Evolutionary conservation across 768 basidiomycete genomes (phyloP).

Genomic region (Termitomyces sp.): DNA sequence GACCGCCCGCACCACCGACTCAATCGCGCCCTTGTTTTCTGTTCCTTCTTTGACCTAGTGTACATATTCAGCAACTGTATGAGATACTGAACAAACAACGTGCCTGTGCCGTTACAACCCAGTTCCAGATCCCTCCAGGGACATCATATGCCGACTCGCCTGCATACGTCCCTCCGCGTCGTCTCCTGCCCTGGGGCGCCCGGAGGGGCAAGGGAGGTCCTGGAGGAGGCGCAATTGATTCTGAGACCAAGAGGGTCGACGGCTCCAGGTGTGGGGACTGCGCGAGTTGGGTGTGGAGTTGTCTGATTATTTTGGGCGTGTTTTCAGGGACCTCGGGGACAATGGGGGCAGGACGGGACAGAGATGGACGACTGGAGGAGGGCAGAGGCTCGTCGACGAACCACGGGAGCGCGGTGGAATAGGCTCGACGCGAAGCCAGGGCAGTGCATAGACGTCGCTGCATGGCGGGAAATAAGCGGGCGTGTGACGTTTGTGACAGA

Average conservation of each 20-base stretch:
- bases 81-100: slow-evolving; percentile 5
- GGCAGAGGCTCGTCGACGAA: slow-evolving; percentile 53
- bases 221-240: slow-evolving; percentile 46
- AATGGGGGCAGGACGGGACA: slow-evolving; percentile 23
- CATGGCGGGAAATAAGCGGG: slow-evolving; percentile 11
- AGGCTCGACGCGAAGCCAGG: slow-evolving; percentile 6
- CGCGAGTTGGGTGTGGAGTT: slow-evolving; percentile 55
- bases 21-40: slow-evolving; percentile 75
- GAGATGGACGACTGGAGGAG: slow-evolving; percentile 23
- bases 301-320: slow-evolving; percentile 50
- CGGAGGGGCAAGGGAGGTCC: slow-evolving; percentile 62
- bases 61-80: slow-evolving; percentile 7
- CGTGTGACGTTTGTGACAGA: slow-evolving; percentile 17
- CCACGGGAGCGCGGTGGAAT: slow-evolving; percentile 48
- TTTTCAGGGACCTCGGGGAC: slow-evolving; percentile 47
- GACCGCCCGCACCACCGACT: slow-evolving; percentile 67
- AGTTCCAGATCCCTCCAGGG: slow-evolving; percentile 67
- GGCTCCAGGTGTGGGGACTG: slow-evolving; percentile 71
- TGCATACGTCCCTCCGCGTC: slow-evolving; percentile 63
- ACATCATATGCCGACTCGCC: slow-evolving; percentile 59
- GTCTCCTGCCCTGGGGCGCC: slow-evolving; percentile 59
- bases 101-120: slow-evolving; percentile 76
- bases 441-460: slow-evolving; percentile 15
- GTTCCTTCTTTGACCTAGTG: slow-evolving; percentile 80
- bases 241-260: slow-evolving; percentile 51